Evolutionary conservation across 805 yeast species (phyloP).

Genomic region (Starmerella tilneyi): DNA sequence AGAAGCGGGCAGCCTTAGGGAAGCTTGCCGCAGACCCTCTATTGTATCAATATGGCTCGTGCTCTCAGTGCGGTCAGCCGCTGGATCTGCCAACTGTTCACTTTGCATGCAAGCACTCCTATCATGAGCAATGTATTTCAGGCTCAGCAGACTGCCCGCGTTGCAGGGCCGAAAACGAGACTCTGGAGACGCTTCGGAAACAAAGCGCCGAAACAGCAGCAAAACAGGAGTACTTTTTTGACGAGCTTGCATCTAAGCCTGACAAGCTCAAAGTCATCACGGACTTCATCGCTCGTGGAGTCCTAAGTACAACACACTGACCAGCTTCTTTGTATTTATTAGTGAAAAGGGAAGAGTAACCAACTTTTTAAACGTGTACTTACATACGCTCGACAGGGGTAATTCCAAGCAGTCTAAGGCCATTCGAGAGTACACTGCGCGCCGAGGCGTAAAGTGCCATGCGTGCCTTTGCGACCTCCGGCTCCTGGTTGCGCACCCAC

Average conservation of each 20-base stretch:
- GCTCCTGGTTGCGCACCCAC: constrained; percentile 94
- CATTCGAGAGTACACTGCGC: constrained; percentile 78
- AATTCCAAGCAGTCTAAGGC: constrained; percentile 79
- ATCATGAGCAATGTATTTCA: constrained; percentile 64
- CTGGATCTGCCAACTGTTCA: constrained; percentile 73
- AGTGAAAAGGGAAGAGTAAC: neutral
- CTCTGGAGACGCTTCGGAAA: constrained; percentile 46
- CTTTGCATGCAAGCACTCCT: constrained; percentile 78
- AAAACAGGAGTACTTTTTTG: constrained; percentile 52
- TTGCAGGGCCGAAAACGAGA: constrained; percentile 63
- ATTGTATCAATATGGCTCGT: constrained; percentile 51
- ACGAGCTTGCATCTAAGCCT: constrained; percentile 40
- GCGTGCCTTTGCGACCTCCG: constrained; percentile 78
- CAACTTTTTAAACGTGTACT: constrained; percentile 14
- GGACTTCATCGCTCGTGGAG: constrained; percentile 83
- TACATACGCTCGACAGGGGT: constrained; percentile 99
- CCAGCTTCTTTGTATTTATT: neutral
- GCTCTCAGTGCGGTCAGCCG: constrained; percentile 53
- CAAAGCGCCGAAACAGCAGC: constrained; percentile 55
- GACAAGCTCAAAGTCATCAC: constrained; percentile 66
- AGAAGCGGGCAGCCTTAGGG: constrained; percentile 45
- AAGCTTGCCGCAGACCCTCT: constrained; percentile 40
- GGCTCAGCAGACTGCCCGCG: constrained; percentile 51
- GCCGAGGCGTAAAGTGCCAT: constrained; percentile 85
- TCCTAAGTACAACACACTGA: constrained; percentile 35